Evolutionary conservation across 768 basidiomycete species (phyloP), one percentile per base, ranked within the genome.

Genomic region (Mycena maculata): DNA sequence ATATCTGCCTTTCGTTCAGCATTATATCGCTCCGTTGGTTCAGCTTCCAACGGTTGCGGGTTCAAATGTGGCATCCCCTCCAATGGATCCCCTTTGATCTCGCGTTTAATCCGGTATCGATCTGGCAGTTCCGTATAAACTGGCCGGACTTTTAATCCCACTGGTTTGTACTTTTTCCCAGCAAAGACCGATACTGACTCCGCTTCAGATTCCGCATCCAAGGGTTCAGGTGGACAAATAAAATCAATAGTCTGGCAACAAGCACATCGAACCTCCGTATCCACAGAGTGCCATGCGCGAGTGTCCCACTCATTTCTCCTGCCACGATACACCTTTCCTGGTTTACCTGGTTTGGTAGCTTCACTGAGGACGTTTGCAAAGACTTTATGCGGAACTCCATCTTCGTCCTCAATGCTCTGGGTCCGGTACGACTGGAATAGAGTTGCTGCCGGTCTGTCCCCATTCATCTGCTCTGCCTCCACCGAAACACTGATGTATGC

Each of bases 61-160:
- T 71, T 63, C 22, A 77, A 42, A 20, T 36, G 10, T 5, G 72
- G 68, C 9, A 77, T 56, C 0, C 36, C 53, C 1, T 25, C 20
- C 1, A 80, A 60, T 0, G 75, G 79, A 45, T 80, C 71, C 10
- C 73, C 72, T 4, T 71, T 72, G 39, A 79, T 70, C n/a, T 44
- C 54, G 0, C 70, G 33, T 3, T 49, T 33, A 3, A 78, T 74
- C 6, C 56, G 23, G 0, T 72, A 71, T 47, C 76, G 67, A 18
- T 74, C 70, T 2, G 76, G 73, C 18, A 70, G 31, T 31, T 60
- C 60, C 3, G 59, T 60, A n/a, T 53, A 60, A 6, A 77, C 71
- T 12, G 74, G 76, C 11, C 71, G 67, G 2, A 75, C 70, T 12
- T 47, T 56, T 1, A 69, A 53, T 0, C 63, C 62, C 0, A 76